phyloP scores from a whole-genome alignment of 192 early-diverging fungal species.

The Mortierella antarctica region DNA sequence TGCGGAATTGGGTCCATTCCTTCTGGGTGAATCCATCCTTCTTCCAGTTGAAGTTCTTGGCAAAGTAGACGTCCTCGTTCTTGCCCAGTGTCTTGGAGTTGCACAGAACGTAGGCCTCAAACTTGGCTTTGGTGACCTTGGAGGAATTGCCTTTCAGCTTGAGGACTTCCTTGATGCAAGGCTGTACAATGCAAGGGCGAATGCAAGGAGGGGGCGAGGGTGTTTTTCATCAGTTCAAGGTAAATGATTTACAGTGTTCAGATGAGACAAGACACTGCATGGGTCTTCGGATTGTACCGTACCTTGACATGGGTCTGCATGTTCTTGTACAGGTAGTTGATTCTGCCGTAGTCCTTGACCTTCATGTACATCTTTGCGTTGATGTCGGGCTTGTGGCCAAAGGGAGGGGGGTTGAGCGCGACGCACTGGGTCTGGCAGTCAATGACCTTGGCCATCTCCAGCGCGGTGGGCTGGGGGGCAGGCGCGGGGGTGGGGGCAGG shows the following conservation, averaged over 20 bases:
- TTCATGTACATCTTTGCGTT: constrained; percentile 17
- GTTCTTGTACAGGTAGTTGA: constrained; percentile 35
- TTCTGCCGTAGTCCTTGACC: constrained; percentile 23
- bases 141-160: constrained; percentile 37
- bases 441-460: constrained; percentile 34
- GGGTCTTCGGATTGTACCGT: not conserved
- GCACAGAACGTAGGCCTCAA: constrained; percentile 40
- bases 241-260: not conserved
- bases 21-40: constrained; percentile 38
- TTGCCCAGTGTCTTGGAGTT: constrained; percentile 40
- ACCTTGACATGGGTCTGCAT: constrained; percentile 31
- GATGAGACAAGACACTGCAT: not conserved
- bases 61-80: constrained; percentile 35
- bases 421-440: constrained; percentile 49
- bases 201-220: not conserved
- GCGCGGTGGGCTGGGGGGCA: not conserved
- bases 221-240: constrained; percentile 16
- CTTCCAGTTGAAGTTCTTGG: constrained; percentile 34
- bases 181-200: constrained; percentile 16
- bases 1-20: constrained; percentile 32
- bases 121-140: constrained; percentile 26
- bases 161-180: constrained; percentile 5
- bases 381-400: constrained; percentile 19
- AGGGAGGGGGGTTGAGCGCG: constrained; percentile 8
- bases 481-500: constrained; percentile 2